phyloP scores from a whole-genome alignment of 2,329 filamentous ascomycete species.

The Alternaria ethzedia region DNA sequence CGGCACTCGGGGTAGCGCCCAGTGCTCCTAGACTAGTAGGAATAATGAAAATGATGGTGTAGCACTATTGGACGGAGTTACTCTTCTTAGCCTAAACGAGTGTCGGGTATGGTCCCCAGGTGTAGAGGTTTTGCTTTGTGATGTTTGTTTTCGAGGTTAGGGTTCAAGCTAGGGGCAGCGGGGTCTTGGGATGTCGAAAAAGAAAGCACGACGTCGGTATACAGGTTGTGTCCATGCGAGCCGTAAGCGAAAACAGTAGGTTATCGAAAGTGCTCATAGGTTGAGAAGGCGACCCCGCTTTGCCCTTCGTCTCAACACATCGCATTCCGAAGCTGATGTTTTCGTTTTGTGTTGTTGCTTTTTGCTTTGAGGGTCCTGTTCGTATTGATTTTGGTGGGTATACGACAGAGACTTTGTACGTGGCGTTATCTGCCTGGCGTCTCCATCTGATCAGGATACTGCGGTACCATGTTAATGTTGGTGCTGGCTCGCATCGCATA shows the following conservation, averaged over 20 bases:
- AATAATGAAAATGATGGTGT: not conserved
- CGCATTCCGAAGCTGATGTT: not conserved
- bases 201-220: not conserved
- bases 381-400: not conserved
- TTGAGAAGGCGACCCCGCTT: not conserved
- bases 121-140: not conserved
- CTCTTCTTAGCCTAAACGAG: not conserved
- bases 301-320: not conserved
- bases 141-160: not conserved
- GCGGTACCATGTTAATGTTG: not conserved
- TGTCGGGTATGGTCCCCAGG: not conserved
- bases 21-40: not conserved
- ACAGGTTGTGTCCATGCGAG: not conserved
- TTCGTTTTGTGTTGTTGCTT: not conserved
- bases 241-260: not conserved
- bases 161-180: not conserved
- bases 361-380: not conserved
- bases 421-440: not conserved
- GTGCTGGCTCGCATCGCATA: not conserved
- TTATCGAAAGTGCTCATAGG: not conserved
- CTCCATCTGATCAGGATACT: not conserved
- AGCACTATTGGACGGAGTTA: not conserved
- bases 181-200: not conserved
- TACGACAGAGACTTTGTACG: not conserved
- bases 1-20: not conserved